These are phyloP conservation scores for Penicillium atrosanguineum DNA, from an alignment of 495 filamentous ascomycete species.

Conservation along the genomic window DNA sequence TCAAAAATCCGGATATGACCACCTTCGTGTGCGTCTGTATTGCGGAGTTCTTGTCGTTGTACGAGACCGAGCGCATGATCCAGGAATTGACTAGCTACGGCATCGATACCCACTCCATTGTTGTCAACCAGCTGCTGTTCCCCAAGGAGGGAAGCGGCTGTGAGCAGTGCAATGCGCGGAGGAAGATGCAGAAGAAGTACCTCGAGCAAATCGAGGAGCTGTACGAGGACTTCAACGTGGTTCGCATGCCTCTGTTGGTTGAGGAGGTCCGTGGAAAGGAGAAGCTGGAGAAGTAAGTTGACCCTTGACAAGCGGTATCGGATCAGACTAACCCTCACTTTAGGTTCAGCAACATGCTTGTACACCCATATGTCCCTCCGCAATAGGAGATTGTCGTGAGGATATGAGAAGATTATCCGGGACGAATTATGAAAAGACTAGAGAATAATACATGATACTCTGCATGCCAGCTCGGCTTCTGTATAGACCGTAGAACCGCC, in stretches of 20 bases:
- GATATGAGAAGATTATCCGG: conserved; percentile 22
- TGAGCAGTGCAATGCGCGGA: conserved; percentile 90
- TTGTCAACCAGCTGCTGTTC: conserved; percentile 97
- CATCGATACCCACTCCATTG: conserved; percentile 96
- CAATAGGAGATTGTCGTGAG: conserved; percentile 39
- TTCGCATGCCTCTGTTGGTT: conserved; percentile 92
- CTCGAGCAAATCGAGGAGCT: conserved; percentile 97
- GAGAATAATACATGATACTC: conserved; percentile 40
- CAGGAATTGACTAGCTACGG: conserved; percentile 91
- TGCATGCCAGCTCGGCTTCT: conserved; percentile 8
- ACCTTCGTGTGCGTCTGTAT: conserved; percentile 99
- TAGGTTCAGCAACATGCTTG: conserved; percentile 88
- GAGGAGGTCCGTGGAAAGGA: conserved; percentile 97
- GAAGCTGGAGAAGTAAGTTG: conserved; percentile 71
- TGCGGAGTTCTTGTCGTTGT: conserved; percentile 93
- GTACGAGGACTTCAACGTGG: conserved; percentile 99
- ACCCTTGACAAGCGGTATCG: neutral
- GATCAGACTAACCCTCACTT: conserved; percentile 15
- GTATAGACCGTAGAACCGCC: neutral
- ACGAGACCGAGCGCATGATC: conserved; percentile 99
- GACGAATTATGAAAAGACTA: conserved; percentile 50
- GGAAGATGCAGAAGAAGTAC: conserved; percentile 99
- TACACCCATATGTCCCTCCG: conserved; percentile 80
- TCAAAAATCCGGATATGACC: conserved; percentile 93
- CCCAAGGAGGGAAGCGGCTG: conserved; percentile 82